Evolutionary conservation across 2,329 filamentous ascomycete genomes (phyloP).

Genomic region (Neurospora sp.): DNA sequence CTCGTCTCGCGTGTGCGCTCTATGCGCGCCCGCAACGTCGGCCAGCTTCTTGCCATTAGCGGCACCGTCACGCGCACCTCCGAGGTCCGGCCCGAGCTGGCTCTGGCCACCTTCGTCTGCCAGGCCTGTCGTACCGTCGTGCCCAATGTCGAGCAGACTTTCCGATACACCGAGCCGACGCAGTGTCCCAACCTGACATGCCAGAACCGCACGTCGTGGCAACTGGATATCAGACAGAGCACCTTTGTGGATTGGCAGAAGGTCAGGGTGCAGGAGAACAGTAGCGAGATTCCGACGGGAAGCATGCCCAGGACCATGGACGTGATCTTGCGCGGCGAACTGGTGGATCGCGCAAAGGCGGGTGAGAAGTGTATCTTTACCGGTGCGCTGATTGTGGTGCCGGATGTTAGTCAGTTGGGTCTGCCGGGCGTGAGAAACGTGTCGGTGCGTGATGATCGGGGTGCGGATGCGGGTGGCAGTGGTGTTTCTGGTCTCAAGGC

Average conservation of each 20-base stretch:
- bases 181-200: constrained; percentile 87
- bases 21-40: constrained; percentile 81
- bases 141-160: constrained; percentile 91
- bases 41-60: constrained; percentile 88
- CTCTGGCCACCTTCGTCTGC: constrained; percentile 84
- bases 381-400: constrained; percentile 89
- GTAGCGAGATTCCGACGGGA: constrained; percentile 92
- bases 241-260: constrained; percentile 99
- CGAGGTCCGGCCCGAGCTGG: constrained; percentile 89
- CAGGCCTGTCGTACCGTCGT: constrained; percentile 77
- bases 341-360: constrained; percentile 93
- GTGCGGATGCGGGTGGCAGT: constrained; percentile 70
- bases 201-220: constrained; percentile 86
- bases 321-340: constrained; percentile 89
- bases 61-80: constrained; percentile 95
- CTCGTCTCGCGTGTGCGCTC: constrained; percentile 78
- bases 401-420: constrained; percentile 89
- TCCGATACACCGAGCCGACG: constrained; percentile 92
- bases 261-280: constrained; percentile 95
- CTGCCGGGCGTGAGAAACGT: constrained; percentile 78
- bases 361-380: constrained; percentile 99
- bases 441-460: constrained; percentile 75
- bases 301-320: constrained; percentile 99
- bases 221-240: constrained; percentile 91
- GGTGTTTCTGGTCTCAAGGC: constrained; percentile 85